Base-by-base conservation (phyloP, 2,329 filamentous ascomycete species). In the Domatiomyces globalis region DNA sequence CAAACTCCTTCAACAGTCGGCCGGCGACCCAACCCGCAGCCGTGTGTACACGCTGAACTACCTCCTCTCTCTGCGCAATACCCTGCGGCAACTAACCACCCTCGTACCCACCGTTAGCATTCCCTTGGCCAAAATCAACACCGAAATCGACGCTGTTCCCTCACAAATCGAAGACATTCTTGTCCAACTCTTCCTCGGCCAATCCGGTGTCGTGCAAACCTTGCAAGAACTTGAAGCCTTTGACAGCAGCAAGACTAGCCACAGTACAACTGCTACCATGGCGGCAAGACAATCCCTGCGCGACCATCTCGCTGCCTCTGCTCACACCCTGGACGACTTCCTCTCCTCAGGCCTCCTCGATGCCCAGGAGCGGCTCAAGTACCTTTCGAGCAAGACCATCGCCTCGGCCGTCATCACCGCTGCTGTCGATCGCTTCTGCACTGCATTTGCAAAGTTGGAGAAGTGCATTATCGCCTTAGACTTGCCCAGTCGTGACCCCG, bases 281-380 rank as follows among this genome's bases (percentile, higher is more conserved):
- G 29, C 43, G 36, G 46, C 51, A 50, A 51, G 60, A 49, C 58
- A 52, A 59, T 65, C 42, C 64, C 67, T 54, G 5, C 44, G 43
- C 63, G 69, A 27, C 62, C 73, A 79, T 47, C 65, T 85, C 4
- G 71, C 73, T 44, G 74, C 74, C 10, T 73, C 86, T 10, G 64
- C 71, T 1, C 85, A 89, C 61, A 77, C 76, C 43, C 73, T 98
- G 5, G 92, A 98, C 63, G 82, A 87, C 54, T 98, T 96, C 69
- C 72, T 98, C 20, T 89, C 92, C 0, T 94, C 87, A 1, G 92
- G 90, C 2, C 75, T 95, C 27, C 90, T 95, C 74, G 92, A 98
- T 64, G 89, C 89, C 2, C 81, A 86, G 60, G 85, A 92, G 48
- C 86, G 87, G 54, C 67, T 96, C 22, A 83, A 83, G 57, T 73